Conservation (phyloP, 257 asterid genomes). For the Cruciata laevipes region DNA sequence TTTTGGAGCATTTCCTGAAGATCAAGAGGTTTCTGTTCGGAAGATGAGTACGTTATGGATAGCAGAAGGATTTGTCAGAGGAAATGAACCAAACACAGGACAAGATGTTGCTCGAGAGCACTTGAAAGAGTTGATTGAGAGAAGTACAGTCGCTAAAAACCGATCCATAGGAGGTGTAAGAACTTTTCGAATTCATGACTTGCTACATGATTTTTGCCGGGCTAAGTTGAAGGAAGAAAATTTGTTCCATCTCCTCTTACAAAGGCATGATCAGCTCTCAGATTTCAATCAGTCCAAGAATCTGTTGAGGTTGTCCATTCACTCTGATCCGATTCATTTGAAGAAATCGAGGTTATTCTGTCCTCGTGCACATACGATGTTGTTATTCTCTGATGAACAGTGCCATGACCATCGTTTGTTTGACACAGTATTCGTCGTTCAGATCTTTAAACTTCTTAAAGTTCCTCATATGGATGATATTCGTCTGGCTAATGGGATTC, state of each 20-base stretch:
- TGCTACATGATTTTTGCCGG: background rate
- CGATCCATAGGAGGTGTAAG: background rate
- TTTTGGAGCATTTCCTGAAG: conserved; percentile 5
- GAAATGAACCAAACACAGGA: background rate
- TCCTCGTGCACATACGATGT: background rate
- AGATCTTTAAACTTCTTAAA: background rate
- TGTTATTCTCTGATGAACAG: background rate
- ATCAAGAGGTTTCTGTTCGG: background rate
- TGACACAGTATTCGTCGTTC: background rate
- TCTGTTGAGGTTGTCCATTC: background rate
- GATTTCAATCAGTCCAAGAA: background rate
- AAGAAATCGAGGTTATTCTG: background rate
- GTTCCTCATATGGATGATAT: background rate
- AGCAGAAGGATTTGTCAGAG: conserved; percentile 10
- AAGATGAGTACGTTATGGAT: conserved; percentile 9
- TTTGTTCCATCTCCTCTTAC: background rate
- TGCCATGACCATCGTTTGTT: background rate
- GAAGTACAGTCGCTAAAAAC: background rate
- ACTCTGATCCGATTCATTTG: background rate
- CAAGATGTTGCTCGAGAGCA: conserved; percentile 8
- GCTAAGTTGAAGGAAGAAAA: background rate
- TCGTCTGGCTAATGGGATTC: background rate
- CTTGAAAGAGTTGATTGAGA: background rate
- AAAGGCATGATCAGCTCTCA: background rate
- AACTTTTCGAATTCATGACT: background rate